Conservation (phyloP, 306 rosid genomes). For the Vachellia collinsii region DNA sequence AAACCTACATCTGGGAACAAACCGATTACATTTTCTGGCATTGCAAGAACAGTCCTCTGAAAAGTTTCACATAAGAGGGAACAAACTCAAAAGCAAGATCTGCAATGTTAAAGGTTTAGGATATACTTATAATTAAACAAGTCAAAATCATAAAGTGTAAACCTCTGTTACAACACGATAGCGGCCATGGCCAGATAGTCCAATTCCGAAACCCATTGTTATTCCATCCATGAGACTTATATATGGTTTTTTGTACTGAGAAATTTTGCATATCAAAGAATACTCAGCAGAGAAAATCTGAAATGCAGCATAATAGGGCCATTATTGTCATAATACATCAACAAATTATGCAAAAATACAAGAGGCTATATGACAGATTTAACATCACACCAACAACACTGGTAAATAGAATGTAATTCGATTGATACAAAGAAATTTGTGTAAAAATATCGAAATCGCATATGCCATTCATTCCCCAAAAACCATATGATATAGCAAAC, state of each 20-base stretch:
- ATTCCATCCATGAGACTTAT: constrained; percentile 95
- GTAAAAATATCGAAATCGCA: neutral
- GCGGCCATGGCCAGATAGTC: constrained; percentile 93
- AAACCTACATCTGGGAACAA: constrained; percentile 97
- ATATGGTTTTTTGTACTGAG: constrained; percentile 90
- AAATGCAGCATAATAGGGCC: constrained; percentile 34
- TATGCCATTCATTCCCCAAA: neutral
- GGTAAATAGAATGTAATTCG: constrained; percentile 13
- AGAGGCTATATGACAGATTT: constrained; percentile 19
- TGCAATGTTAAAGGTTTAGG: constrained; percentile 11
- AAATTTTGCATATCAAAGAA: constrained; percentile 88
- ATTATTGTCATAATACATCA: constrained; percentile 27
- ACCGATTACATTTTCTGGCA: constrained; percentile 99
- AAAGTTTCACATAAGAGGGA: constrained; percentile 15
- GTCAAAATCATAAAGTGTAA: constrained; percentile 31
- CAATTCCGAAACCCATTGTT: constrained; percentile 98
- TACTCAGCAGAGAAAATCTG: constrained; percentile 95
- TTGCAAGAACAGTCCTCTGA: constrained; percentile 93
- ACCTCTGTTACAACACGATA: constrained; percentile 95
- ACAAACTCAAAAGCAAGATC: constrained; percentile 31
- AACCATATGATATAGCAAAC: neutral
- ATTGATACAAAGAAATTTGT: neutral
- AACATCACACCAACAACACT: constrained; percentile 24
- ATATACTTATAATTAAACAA: constrained; percentile 17
- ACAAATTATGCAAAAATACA: constrained; percentile 35